Evolutionary conservation across 2,329 filamentous ascomycete species (phyloP), one percentile per base, ranked within the genome.

Genomic region (Trichophaea hybrida): DNA sequence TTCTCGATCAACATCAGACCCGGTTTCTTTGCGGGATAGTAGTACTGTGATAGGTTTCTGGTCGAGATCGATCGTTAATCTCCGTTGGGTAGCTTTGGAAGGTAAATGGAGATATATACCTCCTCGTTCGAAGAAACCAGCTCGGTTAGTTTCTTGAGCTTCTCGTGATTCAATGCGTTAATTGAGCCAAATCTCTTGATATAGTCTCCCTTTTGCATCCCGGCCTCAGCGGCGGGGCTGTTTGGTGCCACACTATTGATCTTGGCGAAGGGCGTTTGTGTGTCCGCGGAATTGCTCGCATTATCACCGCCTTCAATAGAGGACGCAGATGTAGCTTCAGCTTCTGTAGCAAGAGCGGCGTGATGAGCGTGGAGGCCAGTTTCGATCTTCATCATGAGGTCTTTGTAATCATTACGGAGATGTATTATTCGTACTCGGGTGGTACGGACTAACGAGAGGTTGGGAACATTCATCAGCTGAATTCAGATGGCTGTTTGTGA

Each of bases 361-460:
- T 97, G 95, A 70, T 93, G 86, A 66, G 86, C 83, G 70, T 97
- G 88, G n/a, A 98, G 78, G 51, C 83, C 83, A 69, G 84, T 84
- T 72, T 97, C 93, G 67, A 97, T 84, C 60, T 79, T 76, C 60
- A 74, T 74, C 89, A 97, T 96, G 48, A 96, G 74, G 43, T 83
- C 82, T 71, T 94, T 96, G 75, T 95, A 91, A 73, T 98, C 93
- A 70, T 96, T 97, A 65, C 86, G 84, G 43, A 97, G 78, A 66
- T 84, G 78, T 66, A 97, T 93, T 67, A 98, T 95, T 62, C 87
- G 83, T 33, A 90, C 81, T 72, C 93, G 80, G 40, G 90, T 95
- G n/a, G 88, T 95, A 63, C 93, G 87, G 70, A 98, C 88, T 94
- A 68, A 58, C 15, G 6, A 24, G 35, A 7, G 24, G 40, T 46